These are phyloP conservation scores for Candida vartiovaarae DNA, from an alignment of 805 yeast genomes.

Conservation along the genomic window DNA sequence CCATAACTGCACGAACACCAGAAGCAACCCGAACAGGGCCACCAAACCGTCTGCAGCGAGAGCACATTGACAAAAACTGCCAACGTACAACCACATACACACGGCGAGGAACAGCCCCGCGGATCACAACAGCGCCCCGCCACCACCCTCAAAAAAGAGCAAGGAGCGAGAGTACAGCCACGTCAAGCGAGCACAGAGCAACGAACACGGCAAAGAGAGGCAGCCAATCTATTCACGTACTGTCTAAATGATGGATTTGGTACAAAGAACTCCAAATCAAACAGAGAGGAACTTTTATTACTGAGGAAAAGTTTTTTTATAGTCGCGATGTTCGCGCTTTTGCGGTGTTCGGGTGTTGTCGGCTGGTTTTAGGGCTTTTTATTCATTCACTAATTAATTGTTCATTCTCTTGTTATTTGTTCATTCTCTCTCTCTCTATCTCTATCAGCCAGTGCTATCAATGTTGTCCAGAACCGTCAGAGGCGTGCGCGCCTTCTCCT, in stretches of 20 bases:
- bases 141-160: too few species aligned
- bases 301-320: neutral
- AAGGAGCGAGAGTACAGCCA: too few species aligned
- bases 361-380: too few species aligned
- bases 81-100: neutral
- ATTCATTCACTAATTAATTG: too few species aligned
- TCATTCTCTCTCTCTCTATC: too few species aligned
- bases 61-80: neutral
- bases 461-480: constrained; percentile 9
- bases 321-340: neutral
- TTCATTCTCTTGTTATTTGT: too few species aligned
- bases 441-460: neutral
- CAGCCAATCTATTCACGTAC: constrained; percentile 3
- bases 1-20: too few species aligned
- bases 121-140: too few species aligned
- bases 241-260: constrained; percentile 5
- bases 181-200: neutral
- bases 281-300: neutral
- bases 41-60: too few species aligned
- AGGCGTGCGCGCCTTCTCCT: constrained; percentile 18
- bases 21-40: too few species aligned
- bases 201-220: neutral
- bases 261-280: constrained; percentile 1
- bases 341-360: neutral
- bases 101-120: too few species aligned